Evolutionary conservation across 1,284 basidiomycete species (phyloP).

Genomic region (Cryptococcus sp.): DNA sequence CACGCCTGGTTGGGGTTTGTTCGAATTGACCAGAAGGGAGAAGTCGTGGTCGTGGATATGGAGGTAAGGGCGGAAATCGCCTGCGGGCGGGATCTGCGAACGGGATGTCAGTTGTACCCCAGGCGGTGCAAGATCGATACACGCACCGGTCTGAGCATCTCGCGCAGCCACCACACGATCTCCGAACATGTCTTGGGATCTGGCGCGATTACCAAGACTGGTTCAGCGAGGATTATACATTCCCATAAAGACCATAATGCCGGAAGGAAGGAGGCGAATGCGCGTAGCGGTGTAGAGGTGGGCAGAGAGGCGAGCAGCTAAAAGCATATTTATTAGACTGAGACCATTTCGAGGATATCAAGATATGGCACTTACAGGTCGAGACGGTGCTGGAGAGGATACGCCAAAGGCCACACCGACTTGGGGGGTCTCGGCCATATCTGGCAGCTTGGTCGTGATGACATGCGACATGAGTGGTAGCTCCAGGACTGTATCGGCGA

Average conservation of each 20-base stretch:
- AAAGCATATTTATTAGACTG: neutral
- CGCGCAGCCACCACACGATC: conserved; percentile 86
- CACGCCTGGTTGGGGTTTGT: conserved; percentile 79
- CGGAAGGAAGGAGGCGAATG: conserved; percentile 73
- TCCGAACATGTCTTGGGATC: conserved; percentile 76
- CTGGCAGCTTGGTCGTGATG: conserved; percentile 70
- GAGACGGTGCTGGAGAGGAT: conserved; percentile 7
- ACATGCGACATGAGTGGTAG: conserved; percentile 79
- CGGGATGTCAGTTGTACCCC: conserved; percentile 1
- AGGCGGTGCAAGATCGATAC: neutral
- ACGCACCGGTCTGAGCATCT: conserved; percentile 79
- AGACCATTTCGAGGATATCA: neutral
- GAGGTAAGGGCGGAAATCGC: conserved; percentile 89
- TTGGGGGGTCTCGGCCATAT: conserved; percentile 70
- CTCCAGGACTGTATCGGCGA: conserved; percentile 65
- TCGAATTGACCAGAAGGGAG: conserved; percentile 70
- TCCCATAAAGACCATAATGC: conserved; percentile 95
- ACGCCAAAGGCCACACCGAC: conserved; percentile 26
- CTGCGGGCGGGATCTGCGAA: conserved; percentile 72
- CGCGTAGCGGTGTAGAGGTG: conserved; percentile 66
- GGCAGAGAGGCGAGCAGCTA: conserved; percentile 79
- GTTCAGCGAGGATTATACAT: conserved; percentile 82
- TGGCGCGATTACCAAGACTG: conserved; percentile 78
- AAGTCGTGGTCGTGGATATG: conserved; percentile 94
- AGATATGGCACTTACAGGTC: conserved; percentile 8